phyloP scores from a whole-genome alignment of 2,329 filamentous ascomycete genomes.

The Pestalotiopsis sp. region DNA sequence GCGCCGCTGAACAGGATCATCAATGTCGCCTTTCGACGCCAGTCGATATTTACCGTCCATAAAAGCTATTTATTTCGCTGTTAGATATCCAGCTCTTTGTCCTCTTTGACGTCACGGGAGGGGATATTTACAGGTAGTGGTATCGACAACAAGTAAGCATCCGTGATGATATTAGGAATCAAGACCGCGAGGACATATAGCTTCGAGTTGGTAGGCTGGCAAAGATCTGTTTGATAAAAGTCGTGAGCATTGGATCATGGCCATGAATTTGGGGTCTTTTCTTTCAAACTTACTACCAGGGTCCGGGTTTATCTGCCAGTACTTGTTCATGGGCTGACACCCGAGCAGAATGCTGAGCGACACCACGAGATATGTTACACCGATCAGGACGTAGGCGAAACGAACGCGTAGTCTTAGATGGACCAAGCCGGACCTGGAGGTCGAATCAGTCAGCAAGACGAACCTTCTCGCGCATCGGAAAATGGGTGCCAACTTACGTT shows the following conservation, averaged over 20 bases:
- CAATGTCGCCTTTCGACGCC: constrained; percentile 39
- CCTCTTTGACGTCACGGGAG: background rate
- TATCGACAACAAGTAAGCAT: constrained; percentile 14
- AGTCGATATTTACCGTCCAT: constrained; percentile 43
- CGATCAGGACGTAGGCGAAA: constrained; percentile 10
- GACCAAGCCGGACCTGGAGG: constrained; percentile 5
- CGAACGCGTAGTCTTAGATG: constrained; percentile 11
- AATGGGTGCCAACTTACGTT: constrained; percentile 9
- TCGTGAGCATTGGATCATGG: constrained; percentile 8
- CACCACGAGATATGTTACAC: constrained; percentile 13
- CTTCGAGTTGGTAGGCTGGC: constrained; percentile 13
- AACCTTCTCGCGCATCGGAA: background rate
- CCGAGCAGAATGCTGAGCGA: constrained; percentile 12
- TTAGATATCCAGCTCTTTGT: background rate
- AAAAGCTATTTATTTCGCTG: constrained; percentile 33
- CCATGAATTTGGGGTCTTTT: constrained; percentile 12
- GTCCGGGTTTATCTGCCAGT: constrained; percentile 19
- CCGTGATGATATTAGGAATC: constrained; percentile 14
- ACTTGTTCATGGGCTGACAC: constrained; percentile 15
- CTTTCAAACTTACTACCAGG: constrained; percentile 15
- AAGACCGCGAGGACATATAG: constrained; percentile 12
- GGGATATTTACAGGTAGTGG: constrained; percentile 8
- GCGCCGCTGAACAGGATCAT: constrained; percentile 48
- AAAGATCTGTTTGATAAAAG: constrained; percentile 10
- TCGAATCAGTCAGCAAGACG: background rate